A percentile compares a stretch with the other conserved stretches of the same genome.
These are phyloP conservation scores for Cinnamomum micranthum DNA, from an alignment of 164 flowering plant genomes.

Conservation along the genomic window DNA sequence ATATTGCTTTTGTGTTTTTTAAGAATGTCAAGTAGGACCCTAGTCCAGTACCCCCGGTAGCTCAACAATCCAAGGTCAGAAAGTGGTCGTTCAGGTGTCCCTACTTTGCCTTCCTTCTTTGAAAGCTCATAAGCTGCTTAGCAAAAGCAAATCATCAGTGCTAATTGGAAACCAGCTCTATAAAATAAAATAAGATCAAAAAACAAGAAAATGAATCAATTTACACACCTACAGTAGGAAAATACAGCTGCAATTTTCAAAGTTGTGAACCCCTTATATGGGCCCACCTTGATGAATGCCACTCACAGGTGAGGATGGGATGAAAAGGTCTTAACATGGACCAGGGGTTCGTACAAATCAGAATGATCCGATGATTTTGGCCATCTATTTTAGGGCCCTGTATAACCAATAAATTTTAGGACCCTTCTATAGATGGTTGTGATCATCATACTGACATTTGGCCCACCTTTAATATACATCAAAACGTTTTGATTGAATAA, in stretches of 20 bases:
- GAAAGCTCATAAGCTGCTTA: constrained; percentile 86
- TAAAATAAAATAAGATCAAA: background rate
- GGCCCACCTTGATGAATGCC: too few relatives aligned
- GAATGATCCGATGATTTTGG: background rate
- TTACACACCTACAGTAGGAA: background rate
- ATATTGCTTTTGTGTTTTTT: constrained; percentile 96
- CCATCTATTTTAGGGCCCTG: background rate
- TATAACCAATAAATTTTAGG: too few relatives aligned
- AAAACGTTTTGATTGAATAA: too few relatives aligned
- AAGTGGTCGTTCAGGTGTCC: constrained; percentile 96
- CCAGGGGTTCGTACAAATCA: background rate
- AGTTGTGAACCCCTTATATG: background rate
- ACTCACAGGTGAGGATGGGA: too few relatives aligned
- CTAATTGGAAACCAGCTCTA: background rate
- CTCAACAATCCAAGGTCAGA: constrained; percentile 94
- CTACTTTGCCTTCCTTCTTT: constrained; percentile 95
- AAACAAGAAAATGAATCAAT: background rate
- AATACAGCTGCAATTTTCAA: background rate
- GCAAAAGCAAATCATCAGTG: constrained; percentile 6
- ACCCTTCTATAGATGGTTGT: too few relatives aligned
- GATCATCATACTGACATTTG: too few relatives aligned
- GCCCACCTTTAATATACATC: too few relatives aligned
- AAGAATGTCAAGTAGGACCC: constrained; percentile 85
- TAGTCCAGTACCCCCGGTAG: constrained; percentile 98
- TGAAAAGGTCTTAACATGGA: too few relatives aligned